Evolutionary conservation across 176 grass and related monocot genomes (phyloP).

Genomic region (Phragmites australis): DNA sequence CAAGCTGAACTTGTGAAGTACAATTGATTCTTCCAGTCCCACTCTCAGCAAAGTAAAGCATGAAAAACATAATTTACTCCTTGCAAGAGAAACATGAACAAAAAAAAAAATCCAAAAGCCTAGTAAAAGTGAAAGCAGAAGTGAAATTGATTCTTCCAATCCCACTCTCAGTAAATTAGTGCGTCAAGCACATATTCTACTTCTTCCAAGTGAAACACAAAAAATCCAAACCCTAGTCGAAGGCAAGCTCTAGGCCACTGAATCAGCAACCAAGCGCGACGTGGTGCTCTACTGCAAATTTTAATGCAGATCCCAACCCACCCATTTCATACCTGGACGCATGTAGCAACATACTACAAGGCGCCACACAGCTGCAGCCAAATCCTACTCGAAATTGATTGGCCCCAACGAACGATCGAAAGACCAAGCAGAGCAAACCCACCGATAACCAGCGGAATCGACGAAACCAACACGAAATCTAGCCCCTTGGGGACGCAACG

Average conservation of each 20-base stretch:
- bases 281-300: background rate
- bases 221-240: constrained; percentile 24
- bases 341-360: background rate
- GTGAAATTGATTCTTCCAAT: background rate
- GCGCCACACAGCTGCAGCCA: background rate
- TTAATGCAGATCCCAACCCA: constrained; percentile 36
- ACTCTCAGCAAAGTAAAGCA: background rate
- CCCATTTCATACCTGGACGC: constrained; percentile 18
- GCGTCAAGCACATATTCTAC: background rate
- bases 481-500: background rate
- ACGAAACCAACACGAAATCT: constrained; percentile 30
- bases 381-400: background rate
- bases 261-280: background rate
- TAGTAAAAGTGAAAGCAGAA: background rate
- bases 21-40: background rate
- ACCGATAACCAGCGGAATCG: background rate
- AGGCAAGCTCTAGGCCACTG: constrained; percentile 11
- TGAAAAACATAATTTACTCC: background rate
- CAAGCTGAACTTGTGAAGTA: background rate
- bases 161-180: background rate
- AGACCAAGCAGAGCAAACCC: background rate
- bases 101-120: constrained; percentile 4
- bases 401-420: background rate
- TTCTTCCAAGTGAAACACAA: background rate
- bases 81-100: background rate